phyloP scores from a whole-genome alignment of 2,329 filamentous ascomycete genomes.

The Aspergillus quadricinctus region DNA sequence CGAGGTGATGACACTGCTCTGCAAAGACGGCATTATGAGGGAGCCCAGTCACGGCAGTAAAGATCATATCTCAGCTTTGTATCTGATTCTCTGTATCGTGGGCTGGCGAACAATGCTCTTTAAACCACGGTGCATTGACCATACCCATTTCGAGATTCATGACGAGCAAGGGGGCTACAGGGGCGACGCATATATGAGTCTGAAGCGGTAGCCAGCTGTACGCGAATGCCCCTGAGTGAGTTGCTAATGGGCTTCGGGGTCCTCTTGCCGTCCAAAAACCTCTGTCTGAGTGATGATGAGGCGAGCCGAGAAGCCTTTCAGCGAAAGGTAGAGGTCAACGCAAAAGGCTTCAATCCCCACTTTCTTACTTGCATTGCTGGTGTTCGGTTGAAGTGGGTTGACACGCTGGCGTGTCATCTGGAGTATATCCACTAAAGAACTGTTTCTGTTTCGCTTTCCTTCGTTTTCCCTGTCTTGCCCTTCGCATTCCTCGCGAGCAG shows the following conservation, averaged over 20 bases:
- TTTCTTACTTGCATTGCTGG: not conserved
- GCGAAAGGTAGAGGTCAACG: not conserved
- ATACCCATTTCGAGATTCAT: not conserved
- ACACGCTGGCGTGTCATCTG: slow-evolving; percentile 6
- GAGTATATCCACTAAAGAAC: slow-evolving; percentile 7
- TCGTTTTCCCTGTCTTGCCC: slow-evolving; percentile 1
- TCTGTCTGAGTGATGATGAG: slow-evolving; percentile 1
- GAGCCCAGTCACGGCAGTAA: too few relatives aligned
- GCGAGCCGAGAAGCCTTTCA: slow-evolving; percentile 1
- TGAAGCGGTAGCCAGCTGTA: not conserved
- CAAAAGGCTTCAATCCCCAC: slow-evolving; percentile 5
- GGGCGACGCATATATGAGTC: not conserved
- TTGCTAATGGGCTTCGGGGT: slow-evolving; percentile 9
- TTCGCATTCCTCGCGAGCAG: too few relatives aligned
- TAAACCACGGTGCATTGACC: not conserved
- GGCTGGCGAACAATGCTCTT: slow-evolving; percentile 9
- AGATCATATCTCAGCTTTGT: too few relatives aligned
- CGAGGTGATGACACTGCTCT: too few relatives aligned
- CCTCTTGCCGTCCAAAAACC: slow-evolving; percentile 3
- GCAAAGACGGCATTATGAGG: too few relatives aligned
- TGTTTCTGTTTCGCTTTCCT: slow-evolving; percentile 6
- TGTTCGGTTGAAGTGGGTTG: slow-evolving; percentile 4
- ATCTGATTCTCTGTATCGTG: not conserved
- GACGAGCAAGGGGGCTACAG: not conserved
- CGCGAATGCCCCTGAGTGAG: slow-evolving; percentile 4